A percentile compares a stretch with the other conserved stretches of the same genome.
Conservation (phyloP, 371 early-diverging fungal genomes). For the Batrachochytrium dendrobatidis region DNA sequence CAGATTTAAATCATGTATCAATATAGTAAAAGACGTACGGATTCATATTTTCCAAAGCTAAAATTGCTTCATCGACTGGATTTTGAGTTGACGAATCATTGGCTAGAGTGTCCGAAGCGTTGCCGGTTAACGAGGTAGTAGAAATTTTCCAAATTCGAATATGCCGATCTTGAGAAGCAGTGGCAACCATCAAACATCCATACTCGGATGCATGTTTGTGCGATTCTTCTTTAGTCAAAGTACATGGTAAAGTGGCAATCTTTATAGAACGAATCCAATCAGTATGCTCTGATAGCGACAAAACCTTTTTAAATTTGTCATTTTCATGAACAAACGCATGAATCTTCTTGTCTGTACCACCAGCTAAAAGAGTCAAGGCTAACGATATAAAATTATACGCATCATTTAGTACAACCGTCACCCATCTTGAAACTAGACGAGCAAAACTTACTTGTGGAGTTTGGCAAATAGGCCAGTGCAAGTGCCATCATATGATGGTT, state of each 20-base stretch:
- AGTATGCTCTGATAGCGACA: constrained; percentile 78
- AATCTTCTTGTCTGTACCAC: constrained; percentile 66
- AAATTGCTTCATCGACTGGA: too few relatives aligned
- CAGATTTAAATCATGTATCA: too few relatives aligned
- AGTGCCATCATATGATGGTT: constrained; percentile 62
- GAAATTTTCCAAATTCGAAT: constrained; percentile 85
- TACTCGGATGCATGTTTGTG: constrained; percentile 42
- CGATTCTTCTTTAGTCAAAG: constrained; percentile 19
- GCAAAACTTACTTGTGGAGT: constrained; percentile 37
- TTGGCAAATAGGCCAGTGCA: constrained; percentile 64
- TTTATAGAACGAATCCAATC: constrained; percentile 86
- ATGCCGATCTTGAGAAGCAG: constrained; percentile 86
- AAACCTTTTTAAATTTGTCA: constrained; percentile 19
- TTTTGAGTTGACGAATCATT: too few relatives aligned
- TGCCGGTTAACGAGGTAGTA: too few relatives aligned
- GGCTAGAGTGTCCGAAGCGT: too few relatives aligned
- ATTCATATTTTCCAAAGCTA: constrained; percentile 2
- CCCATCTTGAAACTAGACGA: not conserved
- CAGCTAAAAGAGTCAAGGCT: constrained; percentile 65
- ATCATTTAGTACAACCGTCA: constrained; percentile 4
- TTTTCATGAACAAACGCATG: constrained; percentile 45
- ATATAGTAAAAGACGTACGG: too few relatives aligned
- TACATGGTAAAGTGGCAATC: constrained; percentile 55
- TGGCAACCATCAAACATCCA: constrained; percentile 80
- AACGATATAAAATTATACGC: not conserved